Evolutionary conservation across 768 basidiomycete species (phyloP).

Genomic region (Pleurotus platypus): DNA sequence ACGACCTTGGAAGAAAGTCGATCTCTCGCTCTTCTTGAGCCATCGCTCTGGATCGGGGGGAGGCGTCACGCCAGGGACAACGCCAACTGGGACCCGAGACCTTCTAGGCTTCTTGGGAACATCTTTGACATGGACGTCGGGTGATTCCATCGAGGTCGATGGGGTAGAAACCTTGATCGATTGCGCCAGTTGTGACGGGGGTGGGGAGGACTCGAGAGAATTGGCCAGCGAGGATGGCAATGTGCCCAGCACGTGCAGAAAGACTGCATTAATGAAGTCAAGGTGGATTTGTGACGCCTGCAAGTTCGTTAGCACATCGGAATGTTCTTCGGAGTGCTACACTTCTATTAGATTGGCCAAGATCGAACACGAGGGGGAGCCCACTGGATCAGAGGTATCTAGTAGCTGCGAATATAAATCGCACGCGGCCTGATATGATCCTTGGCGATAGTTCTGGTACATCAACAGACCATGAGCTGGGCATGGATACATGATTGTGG

Average conservation of each 20-base stretch:
- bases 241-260: constrained; percentile 57
- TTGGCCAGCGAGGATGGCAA: constrained; percentile 49
- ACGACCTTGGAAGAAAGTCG: constrained; percentile 50
- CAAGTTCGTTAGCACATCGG: constrained; percentile 84
- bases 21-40: constrained; percentile 83
- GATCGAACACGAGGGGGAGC: constrained; percentile 22
- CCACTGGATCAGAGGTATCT: constrained; percentile 72
- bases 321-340: constrained; percentile 83
- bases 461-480: too few relatives aligned
- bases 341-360: constrained; percentile 6
- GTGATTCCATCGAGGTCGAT: constrained; percentile 26
- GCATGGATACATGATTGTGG: not conserved
- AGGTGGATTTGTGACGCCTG: constrained; percentile 77
- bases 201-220: constrained; percentile 54
- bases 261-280: constrained; percentile 77
- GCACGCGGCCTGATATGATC: constrained; percentile 68
- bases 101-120: constrained; percentile 49
- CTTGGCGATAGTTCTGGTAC: constrained; percentile 71
- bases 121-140: constrained; percentile 20
- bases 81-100: constrained; percentile 72
- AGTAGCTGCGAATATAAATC: constrained; percentile 80
- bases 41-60: constrained; percentile 86
- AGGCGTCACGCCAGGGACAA: constrained; percentile 77
- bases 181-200: constrained; percentile 44
- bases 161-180: too few relatives aligned